Conservation (phyloP, 139 green algal genomes). For the Tetradesmus obliquus region DNA sequence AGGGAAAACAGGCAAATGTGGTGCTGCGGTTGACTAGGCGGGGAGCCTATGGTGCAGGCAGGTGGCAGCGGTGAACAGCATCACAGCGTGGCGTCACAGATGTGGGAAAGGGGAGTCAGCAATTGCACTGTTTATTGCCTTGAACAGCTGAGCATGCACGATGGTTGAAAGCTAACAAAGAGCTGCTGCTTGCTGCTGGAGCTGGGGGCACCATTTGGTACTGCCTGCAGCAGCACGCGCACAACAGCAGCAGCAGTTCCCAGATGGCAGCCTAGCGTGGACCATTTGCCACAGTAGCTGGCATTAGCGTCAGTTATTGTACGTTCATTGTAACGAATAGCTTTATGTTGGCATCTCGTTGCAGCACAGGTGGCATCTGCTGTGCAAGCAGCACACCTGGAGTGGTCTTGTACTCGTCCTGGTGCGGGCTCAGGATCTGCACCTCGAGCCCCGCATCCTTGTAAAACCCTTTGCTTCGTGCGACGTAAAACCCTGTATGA, state of each 20-base stretch:
- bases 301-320: too few species aligned
- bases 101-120: too few species aligned
- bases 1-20: conserved; percentile 68
- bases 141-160: too few species aligned
- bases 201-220: too few species aligned
- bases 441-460: conserved; percentile 58
- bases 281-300: too few species aligned
- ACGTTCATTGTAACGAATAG: too few species aligned
- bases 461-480: conserved; percentile 65
- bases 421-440: conserved; percentile 63
- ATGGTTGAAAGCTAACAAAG: too few species aligned
- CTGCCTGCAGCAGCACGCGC: too few species aligned
- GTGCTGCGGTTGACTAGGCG: conserved; percentile 53
- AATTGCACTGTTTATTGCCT: too few species aligned
- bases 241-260: neutral
- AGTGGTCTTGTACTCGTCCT: conserved; percentile 74
- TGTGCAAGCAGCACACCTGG: conserved; percentile 48
- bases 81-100: too few species aligned
- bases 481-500: conserved; percentile 71
- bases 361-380: neutral
- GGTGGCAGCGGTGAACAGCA: too few species aligned
- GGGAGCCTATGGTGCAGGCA: neutral
- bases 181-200: too few species aligned
- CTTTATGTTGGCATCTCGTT: neutral
- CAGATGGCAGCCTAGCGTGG: neutral